Base-by-base conservation (phyloP, 352 stramenopile genomes). In the Phytophthora aleatoria region DNA sequence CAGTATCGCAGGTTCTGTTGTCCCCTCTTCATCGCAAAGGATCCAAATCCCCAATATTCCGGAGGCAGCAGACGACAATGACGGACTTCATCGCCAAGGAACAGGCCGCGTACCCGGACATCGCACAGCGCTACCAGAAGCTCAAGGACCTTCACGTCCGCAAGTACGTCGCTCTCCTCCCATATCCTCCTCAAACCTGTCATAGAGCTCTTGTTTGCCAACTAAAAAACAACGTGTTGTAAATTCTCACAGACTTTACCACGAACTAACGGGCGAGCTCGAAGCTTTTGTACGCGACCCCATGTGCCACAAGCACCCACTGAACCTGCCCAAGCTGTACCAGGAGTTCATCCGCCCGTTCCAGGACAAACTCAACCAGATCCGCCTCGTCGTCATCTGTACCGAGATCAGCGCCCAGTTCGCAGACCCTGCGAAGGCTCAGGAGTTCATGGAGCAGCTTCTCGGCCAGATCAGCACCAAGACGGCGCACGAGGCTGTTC, bases 341-440 rank as follows among this genome's bases (percentile, higher is more conserved):
- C 86, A 90, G 54, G 84, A 98, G 50, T 98, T 99, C 56, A 89
- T 99, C 49, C 76, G 81, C 55, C 88, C 75, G 31, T 96, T 99
- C 65, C 94, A 99, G 67, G 89, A 91, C 62, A 98, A 98, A 70
- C 74, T 99, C 26, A 99, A 99, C 85, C 90, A 97, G 70, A 94
- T 99, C 57, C 85, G 84, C 24, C 77, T 99, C 38, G 92, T 97
- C 12, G 73, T 83, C 48, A 98, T 99, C 61, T 96, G 94, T 43
- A 87, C 83, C n/a, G 76, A 93, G 49, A 96, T 99, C 57, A 94
- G 90, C 54, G 44, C 72, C 27, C 87, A 92, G 50, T 89, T 81
- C 42, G 69, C 75, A 42, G 77, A 91, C 53, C 71, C 88, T 12
- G 71, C 78, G 26, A 61, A 92, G 53, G 85, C 85, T 1, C 85